These are phyloP conservation scores for Zangia roseola DNA, from an alignment of 768 basidiomycete genomes.

Conservation along the genomic window DNA sequence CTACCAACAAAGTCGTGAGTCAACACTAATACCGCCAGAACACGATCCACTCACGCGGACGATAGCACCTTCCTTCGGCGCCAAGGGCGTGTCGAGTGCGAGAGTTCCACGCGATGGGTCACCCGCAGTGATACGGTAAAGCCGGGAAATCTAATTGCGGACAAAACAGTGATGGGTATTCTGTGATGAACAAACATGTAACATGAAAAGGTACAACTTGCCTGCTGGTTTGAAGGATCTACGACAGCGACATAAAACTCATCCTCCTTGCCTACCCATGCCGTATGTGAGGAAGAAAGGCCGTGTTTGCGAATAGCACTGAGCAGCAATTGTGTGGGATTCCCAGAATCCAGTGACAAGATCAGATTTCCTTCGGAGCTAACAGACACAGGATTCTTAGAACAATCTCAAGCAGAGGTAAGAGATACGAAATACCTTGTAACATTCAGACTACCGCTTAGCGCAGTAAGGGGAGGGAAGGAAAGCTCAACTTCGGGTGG, in stretches of 20 bases:
- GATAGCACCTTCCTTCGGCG: slow-evolving; percentile 47
- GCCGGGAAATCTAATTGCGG: slow-evolving; percentile 38
- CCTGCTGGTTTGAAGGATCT: slow-evolving; percentile 16
- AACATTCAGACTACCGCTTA: slow-evolving; percentile 49
- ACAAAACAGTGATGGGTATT: not conserved
- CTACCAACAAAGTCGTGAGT: slow-evolving; percentile 26
- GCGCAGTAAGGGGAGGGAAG: slow-evolving; percentile 40
- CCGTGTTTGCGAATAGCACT: slow-evolving; percentile 44
- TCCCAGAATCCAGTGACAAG: slow-evolving; percentile 50
- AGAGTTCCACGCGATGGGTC: slow-evolving; percentile 70
- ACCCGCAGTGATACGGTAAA: slow-evolving; percentile 64
- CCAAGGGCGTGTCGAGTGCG: slow-evolving; percentile 52
- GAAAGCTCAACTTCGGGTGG: slow-evolving; percentile 19
- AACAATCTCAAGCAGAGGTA: not conserved
- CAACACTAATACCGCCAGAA: not conserved
- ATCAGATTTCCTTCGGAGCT: slow-evolving; percentile 74
- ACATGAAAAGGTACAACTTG: not conserved
- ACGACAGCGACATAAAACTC: slow-evolving; percentile 56
- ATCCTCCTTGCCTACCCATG: slow-evolving; percentile 46
- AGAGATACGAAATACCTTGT: slow-evolving; percentile 44
- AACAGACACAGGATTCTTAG: not conserved
- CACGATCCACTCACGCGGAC: slow-evolving; percentile 45
- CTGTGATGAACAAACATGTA: not conserved
- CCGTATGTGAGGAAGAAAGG: slow-evolving; percentile 21
- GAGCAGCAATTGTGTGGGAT: slow-evolving; percentile 63